phyloP scores from a whole-genome alignment of 306 rosid species.

The Pterocarpus santalinus region DNA sequence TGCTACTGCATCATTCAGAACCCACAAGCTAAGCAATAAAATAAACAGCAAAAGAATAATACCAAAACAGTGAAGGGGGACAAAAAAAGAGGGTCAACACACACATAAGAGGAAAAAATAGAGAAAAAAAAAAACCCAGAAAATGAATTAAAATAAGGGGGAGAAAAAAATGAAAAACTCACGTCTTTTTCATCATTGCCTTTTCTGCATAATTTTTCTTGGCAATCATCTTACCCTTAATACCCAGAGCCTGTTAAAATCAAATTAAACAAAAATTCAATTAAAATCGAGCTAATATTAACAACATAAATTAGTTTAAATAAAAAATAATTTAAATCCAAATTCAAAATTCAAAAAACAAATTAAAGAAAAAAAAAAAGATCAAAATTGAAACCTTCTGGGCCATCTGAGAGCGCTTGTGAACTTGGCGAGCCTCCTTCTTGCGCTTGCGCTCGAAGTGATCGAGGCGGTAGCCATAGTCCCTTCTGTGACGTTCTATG shows the following conservation, averaged over 20 bases:
- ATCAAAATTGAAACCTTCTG: slow-evolving; percentile 65
- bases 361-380: background rate
- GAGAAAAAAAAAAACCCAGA: background rate
- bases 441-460: slow-evolving; percentile 95
- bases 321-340: background rate
- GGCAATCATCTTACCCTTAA: slow-evolving; percentile 83
- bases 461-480: slow-evolving; percentile 85
- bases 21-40: background rate
- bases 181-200: slow-evolving; percentile 93
- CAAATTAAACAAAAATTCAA: background rate
- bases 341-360: background rate
- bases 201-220: slow-evolving; percentile 90
- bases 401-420: slow-evolving; percentile 77
- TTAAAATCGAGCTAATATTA: background rate
- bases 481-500: slow-evolving; percentile 87
- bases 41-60: background rate
- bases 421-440: slow-evolving; percentile 88
- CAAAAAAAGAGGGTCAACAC: background rate
- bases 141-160: background rate
- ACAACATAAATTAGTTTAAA: background rate
- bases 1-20: background rate
- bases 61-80: background rate
- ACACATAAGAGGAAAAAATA: background rate
- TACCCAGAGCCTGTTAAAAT: slow-evolving; percentile 72
- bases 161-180: slow-evolving; percentile 37